A percentile compares a stretch with the other conserved stretches of the same genome.
These are phyloP conservation scores for Austropuccinia psidii DNA, from an alignment of 1,284 basidiomycete species.

Conservation along the genomic window DNA sequence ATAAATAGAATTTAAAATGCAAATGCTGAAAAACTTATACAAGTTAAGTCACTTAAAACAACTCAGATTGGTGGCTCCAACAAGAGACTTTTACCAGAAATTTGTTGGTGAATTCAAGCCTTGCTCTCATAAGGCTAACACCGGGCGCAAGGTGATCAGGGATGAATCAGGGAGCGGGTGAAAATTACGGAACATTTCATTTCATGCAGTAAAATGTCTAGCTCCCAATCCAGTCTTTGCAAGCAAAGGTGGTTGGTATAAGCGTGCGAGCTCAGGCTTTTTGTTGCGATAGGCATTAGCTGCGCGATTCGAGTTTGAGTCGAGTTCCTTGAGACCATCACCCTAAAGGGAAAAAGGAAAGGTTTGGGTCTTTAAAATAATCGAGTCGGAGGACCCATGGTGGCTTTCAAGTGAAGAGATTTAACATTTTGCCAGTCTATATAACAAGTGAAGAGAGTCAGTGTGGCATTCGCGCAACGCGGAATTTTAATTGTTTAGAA, in stretches of 20 bases:
- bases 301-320: not conserved
- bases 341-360: too few relatives aligned
- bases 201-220: constrained; percentile 48
- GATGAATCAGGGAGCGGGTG: too few relatives aligned
- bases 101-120: too few relatives aligned
- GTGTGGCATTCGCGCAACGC: not conserved
- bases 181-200: not conserved
- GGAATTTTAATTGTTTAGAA: not conserved
- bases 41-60: too few relatives aligned
- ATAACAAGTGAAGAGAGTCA: not conserved
- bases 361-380: constrained; percentile 66
- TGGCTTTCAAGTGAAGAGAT: constrained; percentile 95
- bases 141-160: too few relatives aligned
- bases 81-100: too few relatives aligned
- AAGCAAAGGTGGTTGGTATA: constrained; percentile 69
- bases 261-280: constrained; percentile 74
- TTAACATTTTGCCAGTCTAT: constrained; percentile 90
- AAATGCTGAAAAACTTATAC: too few relatives aligned
- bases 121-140: too few relatives aligned
- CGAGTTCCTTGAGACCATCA: not conserved
- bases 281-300: constrained; percentile 56
- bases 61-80: too few relatives aligned
- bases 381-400: constrained; percentile 97
- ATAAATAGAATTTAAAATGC: too few relatives aligned
- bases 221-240: constrained; percentile 73